Percentiles rank a stretch among this genome's conserved stretches.
Evolutionary conservation across 2,329 filamentous ascomycete genomes (phyloP).

Genomic region (Colletotrichum melonis): DNA sequence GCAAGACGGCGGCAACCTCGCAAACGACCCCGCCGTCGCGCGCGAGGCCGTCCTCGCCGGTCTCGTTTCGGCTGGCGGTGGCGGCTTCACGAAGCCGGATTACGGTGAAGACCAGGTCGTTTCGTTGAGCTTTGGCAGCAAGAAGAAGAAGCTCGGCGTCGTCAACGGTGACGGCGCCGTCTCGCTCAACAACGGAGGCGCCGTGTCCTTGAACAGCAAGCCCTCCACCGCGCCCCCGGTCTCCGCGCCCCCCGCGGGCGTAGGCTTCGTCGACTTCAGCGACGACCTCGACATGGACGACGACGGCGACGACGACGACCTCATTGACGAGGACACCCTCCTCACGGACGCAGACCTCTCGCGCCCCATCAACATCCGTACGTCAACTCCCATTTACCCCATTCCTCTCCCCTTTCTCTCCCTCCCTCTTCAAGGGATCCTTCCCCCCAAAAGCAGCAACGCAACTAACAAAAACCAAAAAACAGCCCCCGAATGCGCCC

Average conservation of each 20-base stretch:
- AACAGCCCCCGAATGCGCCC: slow-evolving; percentile 83
- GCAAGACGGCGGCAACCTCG: slow-evolving; percentile 73
- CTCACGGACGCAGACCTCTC: slow-evolving; percentile 87
- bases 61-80: slow-evolving; percentile 68
- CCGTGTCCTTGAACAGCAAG: slow-evolving; percentile 47
- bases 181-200: slow-evolving; percentile 8
- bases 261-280: slow-evolving; percentile 76
- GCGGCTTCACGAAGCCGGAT: slow-evolving; percentile 81
- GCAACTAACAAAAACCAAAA: slow-evolving; percentile 38
- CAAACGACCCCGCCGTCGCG: slow-evolving; percentile 60
- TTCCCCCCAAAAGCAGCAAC: background rate
- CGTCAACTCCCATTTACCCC: slow-evolving; percentile 50
- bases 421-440: slow-evolving; percentile 1
- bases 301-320: slow-evolving; percentile 82
- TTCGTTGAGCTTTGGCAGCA: slow-evolving; percentile 55
- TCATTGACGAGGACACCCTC: slow-evolving; percentile 91
- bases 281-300: slow-evolving; percentile 65
- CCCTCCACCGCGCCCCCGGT: slow-evolving; percentile 55
- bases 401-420: background rate
- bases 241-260: slow-evolving; percentile 59
- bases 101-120: slow-evolving; percentile 66
- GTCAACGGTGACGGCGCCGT: slow-evolving; percentile 30
- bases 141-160: slow-evolving; percentile 46
- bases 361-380: slow-evolving; percentile 83
- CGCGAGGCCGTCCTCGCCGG: slow-evolving; percentile 90